phyloP scores from a whole-genome alignment of 148 eudicot species.

The Selenicereus undatus region DNA sequence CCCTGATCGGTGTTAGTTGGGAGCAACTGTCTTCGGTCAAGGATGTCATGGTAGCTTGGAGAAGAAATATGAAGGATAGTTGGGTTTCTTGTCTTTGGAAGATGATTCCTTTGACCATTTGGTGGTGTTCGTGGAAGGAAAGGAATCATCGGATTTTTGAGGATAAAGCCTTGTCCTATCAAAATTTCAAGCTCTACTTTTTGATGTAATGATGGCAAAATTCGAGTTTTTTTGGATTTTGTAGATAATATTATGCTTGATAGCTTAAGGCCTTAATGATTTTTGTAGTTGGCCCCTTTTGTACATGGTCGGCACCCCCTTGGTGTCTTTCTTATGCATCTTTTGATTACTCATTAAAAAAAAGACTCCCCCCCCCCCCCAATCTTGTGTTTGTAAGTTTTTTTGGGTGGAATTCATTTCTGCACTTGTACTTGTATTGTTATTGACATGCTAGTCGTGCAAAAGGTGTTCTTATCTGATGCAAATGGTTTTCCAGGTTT shows the following conservation, averaged over 20 bases:
- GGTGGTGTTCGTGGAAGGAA: too few species aligned
- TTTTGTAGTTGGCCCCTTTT: neutral
- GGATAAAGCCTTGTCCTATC: too few species aligned
- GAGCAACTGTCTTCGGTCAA: too few species aligned
- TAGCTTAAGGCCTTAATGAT: neutral
- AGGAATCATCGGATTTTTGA: too few species aligned
- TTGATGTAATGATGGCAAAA: too few species aligned
- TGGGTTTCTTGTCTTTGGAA: neutral
- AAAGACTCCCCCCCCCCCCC: too few species aligned
- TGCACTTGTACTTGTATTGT: conserved; percentile 2
- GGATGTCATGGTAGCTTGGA: too few species aligned
- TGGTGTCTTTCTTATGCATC: neutral
- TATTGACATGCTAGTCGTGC: neutral
- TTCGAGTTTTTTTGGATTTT: too few species aligned
- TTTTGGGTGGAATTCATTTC: neutral
- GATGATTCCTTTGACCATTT: neutral
- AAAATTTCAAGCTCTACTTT: too few species aligned
- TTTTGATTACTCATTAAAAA: too few species aligned
- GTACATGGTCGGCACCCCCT: neutral
- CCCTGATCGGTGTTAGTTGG: too few species aligned
- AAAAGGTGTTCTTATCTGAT: neutral
- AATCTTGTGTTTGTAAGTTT: neutral
- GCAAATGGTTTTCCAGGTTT: conserved; percentile 42
- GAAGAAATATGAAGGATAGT: too few species aligned
- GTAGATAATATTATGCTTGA: neutral